Percentiles rank a stretch among this genome's conserved stretches.
phyloP scores from a whole-genome alignment of 768 basidiomycete species.

The Rickenella mellea region DNA sequence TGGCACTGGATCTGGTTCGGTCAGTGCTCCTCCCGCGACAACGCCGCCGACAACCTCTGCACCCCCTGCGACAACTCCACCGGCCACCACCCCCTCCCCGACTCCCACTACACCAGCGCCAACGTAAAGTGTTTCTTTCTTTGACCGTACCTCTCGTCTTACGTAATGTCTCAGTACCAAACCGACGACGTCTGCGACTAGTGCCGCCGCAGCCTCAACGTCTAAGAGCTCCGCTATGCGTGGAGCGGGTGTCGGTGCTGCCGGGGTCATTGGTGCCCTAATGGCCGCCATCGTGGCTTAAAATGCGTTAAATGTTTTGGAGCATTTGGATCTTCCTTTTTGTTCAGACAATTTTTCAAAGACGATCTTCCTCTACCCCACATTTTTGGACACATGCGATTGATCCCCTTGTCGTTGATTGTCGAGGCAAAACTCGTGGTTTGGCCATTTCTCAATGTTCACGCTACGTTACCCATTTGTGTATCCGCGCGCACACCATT shows the following conservation, averaged over 20 bases:
- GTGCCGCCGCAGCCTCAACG: slow-evolving; percentile 2
- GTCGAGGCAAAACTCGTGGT: too few species aligned
- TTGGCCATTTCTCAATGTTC: too few species aligned
- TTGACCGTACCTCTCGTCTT: background rate
- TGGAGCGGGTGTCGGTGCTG: slow-evolving; percentile 30
- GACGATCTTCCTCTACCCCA: too few species aligned
- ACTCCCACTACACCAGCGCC: slow-evolving; percentile 4
- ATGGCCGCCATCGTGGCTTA: slow-evolving; percentile 30
- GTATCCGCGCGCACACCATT: too few species aligned
- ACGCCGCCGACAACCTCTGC: slow-evolving; percentile 3
- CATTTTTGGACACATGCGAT: too few species aligned
- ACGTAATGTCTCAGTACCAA: background rate
- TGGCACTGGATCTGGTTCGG: slow-evolving; percentile 9
- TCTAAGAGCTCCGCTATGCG: slow-evolving; percentile 29
- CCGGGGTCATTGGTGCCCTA: slow-evolving; percentile 28
- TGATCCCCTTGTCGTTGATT: too few species aligned
- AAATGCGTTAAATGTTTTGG: too few species aligned
- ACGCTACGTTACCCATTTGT: too few species aligned
- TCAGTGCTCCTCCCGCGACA: slow-evolving; percentile 6
- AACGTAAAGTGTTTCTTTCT: background rate
- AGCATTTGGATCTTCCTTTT: too few species aligned
- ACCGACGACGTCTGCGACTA: slow-evolving; percentile 3
- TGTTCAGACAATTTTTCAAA: too few species aligned
- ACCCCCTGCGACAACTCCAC: slow-evolving; percentile 6
- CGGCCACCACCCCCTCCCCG: slow-evolving; percentile 4